phyloP scores from a whole-genome alignment of 179 eudicot species.

The Silene coronaria region DNA sequence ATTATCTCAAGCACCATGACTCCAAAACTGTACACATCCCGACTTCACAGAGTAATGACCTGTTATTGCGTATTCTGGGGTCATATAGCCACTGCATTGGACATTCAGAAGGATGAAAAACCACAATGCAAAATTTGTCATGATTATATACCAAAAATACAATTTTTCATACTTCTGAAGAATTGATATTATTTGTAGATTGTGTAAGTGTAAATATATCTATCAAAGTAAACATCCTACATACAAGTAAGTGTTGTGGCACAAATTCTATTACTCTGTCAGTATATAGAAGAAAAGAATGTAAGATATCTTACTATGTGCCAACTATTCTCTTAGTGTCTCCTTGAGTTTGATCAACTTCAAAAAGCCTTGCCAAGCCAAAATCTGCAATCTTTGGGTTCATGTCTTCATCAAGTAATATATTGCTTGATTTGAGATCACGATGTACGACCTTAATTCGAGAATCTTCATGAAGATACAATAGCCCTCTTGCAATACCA shows the following conservation, averaged over 20 bases:
- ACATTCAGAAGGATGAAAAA: not conserved
- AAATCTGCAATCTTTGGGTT: constrained; percentile 50
- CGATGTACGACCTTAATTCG: constrained; percentile 42
- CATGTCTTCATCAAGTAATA: constrained; percentile 27
- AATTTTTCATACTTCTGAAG: too few relatives aligned
- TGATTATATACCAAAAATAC: too few relatives aligned
- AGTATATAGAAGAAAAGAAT: not conserved
- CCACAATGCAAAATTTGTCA: too few relatives aligned
- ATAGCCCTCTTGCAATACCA: constrained; percentile 44
- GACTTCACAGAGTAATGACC: constrained; percentile 24
- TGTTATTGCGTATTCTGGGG: constrained; percentile 13
- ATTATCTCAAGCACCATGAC: constrained; percentile 19
- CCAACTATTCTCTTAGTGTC: constrained; percentile 41
- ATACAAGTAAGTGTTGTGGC: not conserved
- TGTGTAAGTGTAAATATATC: too few relatives aligned
- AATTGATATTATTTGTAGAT: too few relatives aligned
- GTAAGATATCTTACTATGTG: constrained; percentile 33
- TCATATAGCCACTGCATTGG: constrained; percentile 25
- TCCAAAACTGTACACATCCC: constrained; percentile 20
- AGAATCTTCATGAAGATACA: constrained; percentile 53
- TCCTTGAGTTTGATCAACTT: constrained; percentile 37
- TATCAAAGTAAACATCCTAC: too few relatives aligned
- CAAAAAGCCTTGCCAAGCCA: constrained; percentile 46
- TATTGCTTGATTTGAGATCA: constrained; percentile 47
- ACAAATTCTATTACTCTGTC: not conserved